These are phyloP conservation scores for Zizania palustris DNA, from an alignment of 202 grass and related monocot genomes.

Conservation along the genomic window DNA sequence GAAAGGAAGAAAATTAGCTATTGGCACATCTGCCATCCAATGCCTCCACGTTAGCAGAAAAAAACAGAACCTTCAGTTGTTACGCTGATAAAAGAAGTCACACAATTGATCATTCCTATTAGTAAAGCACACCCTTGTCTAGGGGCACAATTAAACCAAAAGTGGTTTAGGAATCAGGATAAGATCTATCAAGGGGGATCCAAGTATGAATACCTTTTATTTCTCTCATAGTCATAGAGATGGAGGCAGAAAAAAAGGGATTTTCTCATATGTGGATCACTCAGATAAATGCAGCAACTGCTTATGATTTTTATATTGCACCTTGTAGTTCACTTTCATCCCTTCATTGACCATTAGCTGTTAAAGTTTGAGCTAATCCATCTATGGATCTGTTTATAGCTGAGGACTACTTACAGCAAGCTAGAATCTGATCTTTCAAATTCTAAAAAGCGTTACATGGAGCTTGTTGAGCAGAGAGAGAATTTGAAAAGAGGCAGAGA, in stretches of 20 bases:
- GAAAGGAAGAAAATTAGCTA: background rate
- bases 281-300: background rate
- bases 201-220: background rate
- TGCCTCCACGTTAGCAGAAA: background rate
- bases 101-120: background rate
- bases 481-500: constrained; percentile 93
- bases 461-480: constrained; percentile 86
- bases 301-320: background rate
- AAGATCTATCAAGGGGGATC: background rate
- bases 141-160: too few species aligned
- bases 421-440: constrained; percentile 81
- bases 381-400: constrained; percentile 47
- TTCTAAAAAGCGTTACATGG: constrained; percentile 58
- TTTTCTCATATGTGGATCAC: background rate
- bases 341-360: background rate
- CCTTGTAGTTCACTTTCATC: background rate
- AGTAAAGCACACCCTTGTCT: background rate
- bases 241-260: background rate
- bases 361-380: constrained; percentile 20
- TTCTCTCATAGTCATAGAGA: background rate
- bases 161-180: background rate
- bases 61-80: background rate
- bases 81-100: background rate
- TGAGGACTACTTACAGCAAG: constrained; percentile 74
- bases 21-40: background rate